Evolutionary conservation across 2,329 filamentous ascomycete species (phyloP).

Genomic region (Diaporthe ampelina): DNA sequence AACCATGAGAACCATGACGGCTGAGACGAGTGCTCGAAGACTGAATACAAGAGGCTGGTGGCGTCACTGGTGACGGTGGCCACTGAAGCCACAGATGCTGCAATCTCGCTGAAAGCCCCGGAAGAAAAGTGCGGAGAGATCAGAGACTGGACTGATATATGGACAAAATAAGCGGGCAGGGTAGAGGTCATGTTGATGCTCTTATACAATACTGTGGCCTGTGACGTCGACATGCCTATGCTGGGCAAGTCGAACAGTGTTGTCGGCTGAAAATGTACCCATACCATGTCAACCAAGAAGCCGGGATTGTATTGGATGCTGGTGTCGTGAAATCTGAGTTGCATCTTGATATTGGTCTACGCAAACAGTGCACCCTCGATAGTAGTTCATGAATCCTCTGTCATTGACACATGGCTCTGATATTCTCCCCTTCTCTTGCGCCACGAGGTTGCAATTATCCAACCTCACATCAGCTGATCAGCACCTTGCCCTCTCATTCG

Average conservation of each 20-base stretch:
- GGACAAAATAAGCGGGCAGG: background rate
- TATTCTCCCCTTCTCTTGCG: too few relatives aligned
- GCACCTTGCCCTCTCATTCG: too few relatives aligned
- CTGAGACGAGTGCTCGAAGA: background rate
- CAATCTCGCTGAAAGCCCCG: background rate
- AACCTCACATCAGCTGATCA: too few relatives aligned
- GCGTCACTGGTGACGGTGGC: conserved; percentile 16
- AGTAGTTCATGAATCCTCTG: too few relatives aligned
- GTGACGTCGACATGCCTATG: too few relatives aligned
- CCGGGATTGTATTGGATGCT: background rate
- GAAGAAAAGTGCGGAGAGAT: conserved; percentile 4
- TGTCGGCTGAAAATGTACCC: background rate
- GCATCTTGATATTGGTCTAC: too few relatives aligned
- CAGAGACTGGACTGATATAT: background rate
- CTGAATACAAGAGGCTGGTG: conserved; percentile 19
- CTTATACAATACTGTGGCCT: background rate
- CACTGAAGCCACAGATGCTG: background rate
- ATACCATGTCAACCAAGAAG: background rate
- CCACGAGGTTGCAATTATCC: too few relatives aligned
- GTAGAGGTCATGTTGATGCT: background rate
- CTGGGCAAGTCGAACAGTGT: background rate
- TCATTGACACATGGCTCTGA: too few relatives aligned
- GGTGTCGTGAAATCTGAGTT: background rate
- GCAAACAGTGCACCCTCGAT: too few relatives aligned
- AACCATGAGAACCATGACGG: conserved; percentile 23